phyloP scores from a whole-genome alignment of 768 basidiomycete species.

The Suillus americanus region DNA sequence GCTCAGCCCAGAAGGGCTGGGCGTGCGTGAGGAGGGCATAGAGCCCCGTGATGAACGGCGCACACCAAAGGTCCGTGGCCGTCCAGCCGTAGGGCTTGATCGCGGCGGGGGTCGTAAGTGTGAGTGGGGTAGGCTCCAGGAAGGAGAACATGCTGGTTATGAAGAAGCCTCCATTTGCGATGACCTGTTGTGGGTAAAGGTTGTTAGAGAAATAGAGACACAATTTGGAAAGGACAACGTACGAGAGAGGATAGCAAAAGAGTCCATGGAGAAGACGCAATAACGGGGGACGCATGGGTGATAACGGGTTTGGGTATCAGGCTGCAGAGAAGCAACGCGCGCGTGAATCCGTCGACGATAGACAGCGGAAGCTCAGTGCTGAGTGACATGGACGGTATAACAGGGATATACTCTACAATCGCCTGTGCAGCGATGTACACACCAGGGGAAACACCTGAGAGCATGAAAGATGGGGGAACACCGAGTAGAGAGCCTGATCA shows the following conservation, averaged over 20 bases:
- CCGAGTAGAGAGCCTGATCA: constrained; percentile 60
- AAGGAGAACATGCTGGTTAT: constrained; percentile 72
- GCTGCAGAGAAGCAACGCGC: constrained; percentile 76
- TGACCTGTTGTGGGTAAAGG: constrained; percentile 41
- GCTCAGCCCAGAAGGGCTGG: constrained; percentile 78
- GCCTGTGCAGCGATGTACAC: constrained; percentile 65
- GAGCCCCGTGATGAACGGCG: constrained; percentile 71
- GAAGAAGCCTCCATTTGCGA: constrained; percentile 83
- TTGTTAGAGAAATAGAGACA: not conserved
- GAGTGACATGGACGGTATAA: constrained; percentile 49
- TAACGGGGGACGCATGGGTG: constrained; percentile 43
- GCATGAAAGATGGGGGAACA: constrained; percentile 74
- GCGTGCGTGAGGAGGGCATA: constrained; percentile 85
- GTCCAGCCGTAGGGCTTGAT: constrained; percentile 84
- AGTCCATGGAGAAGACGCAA: constrained; percentile 75
- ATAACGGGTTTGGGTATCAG: constrained; percentile 71
- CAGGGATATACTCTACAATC: constrained; percentile 59
- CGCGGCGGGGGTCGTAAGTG: constrained; percentile 76
- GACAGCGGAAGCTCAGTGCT: constrained; percentile 70
- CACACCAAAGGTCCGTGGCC: constrained; percentile 82
- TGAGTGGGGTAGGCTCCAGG: constrained; percentile 67
- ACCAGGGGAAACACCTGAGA: constrained; percentile 62
- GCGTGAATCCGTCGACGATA: constrained; percentile 74
- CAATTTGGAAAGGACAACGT: constrained; percentile 23
- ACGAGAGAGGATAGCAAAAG: constrained; percentile 74